These are phyloP conservation scores for Aspergillus sp. DNA, from an alignment of 2,329 filamentous ascomycete genomes.

Conservation along the genomic window DNA sequence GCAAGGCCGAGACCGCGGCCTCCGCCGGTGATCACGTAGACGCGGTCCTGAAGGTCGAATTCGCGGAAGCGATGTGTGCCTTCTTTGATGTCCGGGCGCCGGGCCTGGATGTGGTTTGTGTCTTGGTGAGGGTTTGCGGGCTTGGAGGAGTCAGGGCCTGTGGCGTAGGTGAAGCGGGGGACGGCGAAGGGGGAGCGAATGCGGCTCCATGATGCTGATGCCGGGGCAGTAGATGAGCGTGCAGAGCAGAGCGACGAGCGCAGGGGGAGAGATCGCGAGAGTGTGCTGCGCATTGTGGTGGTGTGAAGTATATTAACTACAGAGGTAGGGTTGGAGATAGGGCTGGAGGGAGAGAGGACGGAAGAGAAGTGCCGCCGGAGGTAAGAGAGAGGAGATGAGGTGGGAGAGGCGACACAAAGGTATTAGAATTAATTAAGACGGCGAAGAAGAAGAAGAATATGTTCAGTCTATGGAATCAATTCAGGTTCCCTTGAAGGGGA, in stretches of 20 bases:
- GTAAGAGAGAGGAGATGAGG: neutral
- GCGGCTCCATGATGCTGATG: constrained; percentile 11
- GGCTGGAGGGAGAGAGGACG: neutral
- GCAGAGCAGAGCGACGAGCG: constrained; percentile 3
- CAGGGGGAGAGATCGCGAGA: constrained; percentile 16
- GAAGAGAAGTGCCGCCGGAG: neutral
- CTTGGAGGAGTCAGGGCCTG: constrained; percentile 9
- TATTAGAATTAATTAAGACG: neutral
- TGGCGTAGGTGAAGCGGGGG: constrained; percentile 26
- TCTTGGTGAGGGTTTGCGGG: constrained; percentile 13
- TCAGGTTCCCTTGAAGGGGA: constrained; percentile 1
- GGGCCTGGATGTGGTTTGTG: constrained; percentile 33
- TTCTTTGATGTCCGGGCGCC: constrained; percentile 24
- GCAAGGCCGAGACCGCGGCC: constrained; percentile 45
- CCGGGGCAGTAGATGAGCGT: constrained; percentile 8
- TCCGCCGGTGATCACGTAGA: constrained; percentile 46
- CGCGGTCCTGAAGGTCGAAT: constrained; percentile 43
- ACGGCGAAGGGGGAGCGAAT: constrained; percentile 8
- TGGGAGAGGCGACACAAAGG: neutral
- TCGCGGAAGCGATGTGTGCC: constrained; percentile 38
- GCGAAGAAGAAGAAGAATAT: neutral
- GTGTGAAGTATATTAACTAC: neutral
- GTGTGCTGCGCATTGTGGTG: constrained; percentile 17
- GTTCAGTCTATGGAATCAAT: neutral
- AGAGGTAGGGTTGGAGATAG: neutral